Conservation (phyloP, 305 asterid species). For the Stenogyne calaminthoides region DNA sequence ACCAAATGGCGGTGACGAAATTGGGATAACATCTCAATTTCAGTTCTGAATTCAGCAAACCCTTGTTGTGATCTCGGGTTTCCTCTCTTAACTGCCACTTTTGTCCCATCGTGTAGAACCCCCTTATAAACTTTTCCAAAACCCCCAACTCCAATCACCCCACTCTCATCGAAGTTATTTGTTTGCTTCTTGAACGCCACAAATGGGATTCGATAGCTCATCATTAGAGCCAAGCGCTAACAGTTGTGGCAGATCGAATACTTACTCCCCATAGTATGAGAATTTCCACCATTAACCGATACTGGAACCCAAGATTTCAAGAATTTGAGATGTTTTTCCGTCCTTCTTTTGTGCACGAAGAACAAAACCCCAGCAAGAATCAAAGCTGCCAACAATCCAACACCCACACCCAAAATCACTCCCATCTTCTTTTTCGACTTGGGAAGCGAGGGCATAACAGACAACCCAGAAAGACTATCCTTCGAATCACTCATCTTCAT, state of each 20-base stretch:
- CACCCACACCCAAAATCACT: conserved; percentile 48
- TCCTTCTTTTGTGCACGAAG: conserved; percentile 39
- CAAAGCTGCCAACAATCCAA: conserved; percentile 41
- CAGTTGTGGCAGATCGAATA: conserved; percentile 48
- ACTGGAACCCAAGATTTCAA: conserved; percentile 61
- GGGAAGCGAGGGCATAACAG: conserved; percentile 32
- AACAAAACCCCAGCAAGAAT: conserved; percentile 39
- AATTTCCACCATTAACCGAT: conserved; percentile 46
- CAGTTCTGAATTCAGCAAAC: conserved; percentile 63
- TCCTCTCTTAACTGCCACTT: conserved; percentile 65
- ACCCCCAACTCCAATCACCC: conserved; percentile 67
- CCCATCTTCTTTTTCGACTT: conserved; percentile 42
- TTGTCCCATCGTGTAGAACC: conserved; percentile 46
- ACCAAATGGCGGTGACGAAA: conserved; percentile 72
- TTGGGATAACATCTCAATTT: conserved; percentile 79
- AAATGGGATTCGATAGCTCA: conserved; percentile 69
- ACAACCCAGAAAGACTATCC: conserved; percentile 45
- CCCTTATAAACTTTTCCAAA: conserved; percentile 73
- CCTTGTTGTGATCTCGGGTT: conserved; percentile 71
- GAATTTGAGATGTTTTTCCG: conserved; percentile 37
- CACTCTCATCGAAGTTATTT: conserved; percentile 58
- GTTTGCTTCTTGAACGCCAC: conserved; percentile 63
- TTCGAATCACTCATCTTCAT: conserved; percentile 51
- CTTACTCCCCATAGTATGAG: conserved; percentile 65
- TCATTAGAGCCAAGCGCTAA: conserved; percentile 48